phyloP scores from a whole-genome alignment of 1,284 basidiomycete genomes.

The Xanthoconium separans region DNA sequence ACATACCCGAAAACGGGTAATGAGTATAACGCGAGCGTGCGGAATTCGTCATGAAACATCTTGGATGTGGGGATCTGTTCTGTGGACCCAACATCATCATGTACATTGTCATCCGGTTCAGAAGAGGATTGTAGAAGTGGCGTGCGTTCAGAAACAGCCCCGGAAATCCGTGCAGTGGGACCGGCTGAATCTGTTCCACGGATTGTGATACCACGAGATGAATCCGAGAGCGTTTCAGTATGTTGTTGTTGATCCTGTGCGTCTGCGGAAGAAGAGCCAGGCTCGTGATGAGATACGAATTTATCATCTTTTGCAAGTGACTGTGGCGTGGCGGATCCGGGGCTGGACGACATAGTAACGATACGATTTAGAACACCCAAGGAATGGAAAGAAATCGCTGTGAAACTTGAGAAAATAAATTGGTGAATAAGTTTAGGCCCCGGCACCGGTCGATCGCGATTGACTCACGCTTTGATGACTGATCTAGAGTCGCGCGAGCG shows the following conservation, averaged over 20 bases:
- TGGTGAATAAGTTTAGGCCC: neutral
- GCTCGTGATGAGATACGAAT: constrained; percentile 41
- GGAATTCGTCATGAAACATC: constrained; percentile 58
- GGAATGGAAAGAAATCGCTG: no score
- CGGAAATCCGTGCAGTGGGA: neutral
- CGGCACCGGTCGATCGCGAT: no score
- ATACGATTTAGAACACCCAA: no score
- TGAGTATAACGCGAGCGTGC: constrained; percentile 62
- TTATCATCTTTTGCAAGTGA: constrained; percentile 47
- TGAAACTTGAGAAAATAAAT: neutral
- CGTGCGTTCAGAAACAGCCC: constrained; percentile 22
- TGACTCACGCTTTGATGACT: no score
- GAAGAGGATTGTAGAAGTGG: constrained; percentile 36
- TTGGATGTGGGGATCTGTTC: constrained; percentile 42
- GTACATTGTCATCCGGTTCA: constrained; percentile 12
- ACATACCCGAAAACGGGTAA: constrained; percentile 66
- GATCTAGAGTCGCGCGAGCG: no score
- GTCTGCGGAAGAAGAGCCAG: constrained; percentile 8
- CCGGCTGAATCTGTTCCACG: neutral
- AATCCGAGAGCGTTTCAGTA: constrained; percentile 5
- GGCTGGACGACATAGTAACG: constrained; percentile 25
- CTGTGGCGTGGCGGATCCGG: constrained; percentile 11
- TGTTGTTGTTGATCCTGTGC: constrained; percentile 5
- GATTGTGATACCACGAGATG: constrained; percentile 19
- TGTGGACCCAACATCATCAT: constrained; percentile 14